Percentiles rank a stretch among this genome's conserved stretches.
Evolutionary conservation across 352 stramenopile species (phyloP).

Genomic region (Bremia lactucae): DNA sequence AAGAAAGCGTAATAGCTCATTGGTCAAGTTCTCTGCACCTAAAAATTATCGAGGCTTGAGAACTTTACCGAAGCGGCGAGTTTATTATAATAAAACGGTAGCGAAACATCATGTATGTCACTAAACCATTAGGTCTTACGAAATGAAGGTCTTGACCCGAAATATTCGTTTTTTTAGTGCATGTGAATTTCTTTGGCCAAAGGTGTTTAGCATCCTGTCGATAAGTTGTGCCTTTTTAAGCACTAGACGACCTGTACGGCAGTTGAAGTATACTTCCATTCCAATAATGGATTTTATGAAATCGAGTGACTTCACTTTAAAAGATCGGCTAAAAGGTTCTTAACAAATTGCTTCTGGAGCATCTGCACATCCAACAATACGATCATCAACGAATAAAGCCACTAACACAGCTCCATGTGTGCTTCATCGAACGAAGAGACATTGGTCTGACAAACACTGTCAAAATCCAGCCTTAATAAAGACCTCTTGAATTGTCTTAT

Average conservation of each 20-base stretch:
- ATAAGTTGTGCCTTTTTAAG: not conserved
- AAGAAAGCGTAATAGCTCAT: no score
- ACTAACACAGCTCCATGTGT: conserved; percentile 1
- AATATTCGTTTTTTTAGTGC: not conserved
- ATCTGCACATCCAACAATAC: not conserved
- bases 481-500: conserved; percentile 10
- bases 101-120: no score
- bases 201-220: not conserved
- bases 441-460: conserved; percentile 1
- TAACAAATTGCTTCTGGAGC: not conserved
- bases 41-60: no score
- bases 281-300: not conserved
- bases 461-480: not conserved
- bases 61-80: no score
- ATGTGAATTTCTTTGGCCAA: not conserved
- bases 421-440: conserved; percentile 6
- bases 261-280: not conserved
- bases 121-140: not conserved
- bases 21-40: no score
- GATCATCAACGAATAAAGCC: conserved; percentile 3
- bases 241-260: not conserved
- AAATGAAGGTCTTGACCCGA: not conserved
- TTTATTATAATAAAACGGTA: no score
- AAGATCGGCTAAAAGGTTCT: no score
- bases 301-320: not conserved